phyloP scores from a whole-genome alignment of 2,329 filamentous ascomycete genomes.

The Cercospora sojina region DNA sequence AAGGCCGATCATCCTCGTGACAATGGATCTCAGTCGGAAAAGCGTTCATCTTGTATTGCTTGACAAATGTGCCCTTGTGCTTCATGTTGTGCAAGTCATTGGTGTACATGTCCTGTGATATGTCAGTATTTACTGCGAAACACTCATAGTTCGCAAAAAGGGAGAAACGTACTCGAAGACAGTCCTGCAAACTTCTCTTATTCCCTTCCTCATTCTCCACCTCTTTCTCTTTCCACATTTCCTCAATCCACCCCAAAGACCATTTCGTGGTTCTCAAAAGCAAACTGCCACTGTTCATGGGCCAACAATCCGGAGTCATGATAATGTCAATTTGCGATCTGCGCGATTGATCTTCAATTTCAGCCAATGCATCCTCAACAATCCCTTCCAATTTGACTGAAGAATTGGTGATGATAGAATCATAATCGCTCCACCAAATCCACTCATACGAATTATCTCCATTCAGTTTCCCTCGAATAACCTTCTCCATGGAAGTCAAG shows the following conservation, averaged over 20 bases:
- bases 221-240: conserved; percentile 28
- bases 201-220: conserved; percentile 40
- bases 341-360: conserved; percentile 14
- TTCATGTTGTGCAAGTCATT: conserved; percentile 5
- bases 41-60: conserved; percentile 43
- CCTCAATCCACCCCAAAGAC: conserved; percentile 39
- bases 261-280: conserved; percentile 38
- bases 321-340: conserved; percentile 40
- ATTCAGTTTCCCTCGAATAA: background rate
- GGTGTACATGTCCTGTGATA: conserved; percentile 36
- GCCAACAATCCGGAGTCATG: conserved; percentile 41
- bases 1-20: conserved; percentile 12
- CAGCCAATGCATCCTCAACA: conserved; percentile 38
- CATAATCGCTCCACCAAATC: conserved; percentile 48
- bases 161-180: background rate
- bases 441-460: conserved; percentile 35
- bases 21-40: conserved; percentile 31
- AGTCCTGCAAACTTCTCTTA: conserved; percentile 1
- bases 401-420: conserved; percentile 45
- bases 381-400: conserved; percentile 39
- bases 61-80: conserved; percentile 28
- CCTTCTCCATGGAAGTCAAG: background rate
- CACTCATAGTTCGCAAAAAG: background rate
- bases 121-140: background rate
- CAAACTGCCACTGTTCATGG: conserved; percentile 43